Evolutionary conservation across 139 green algal genomes (phyloP), one percentile per base, ranked within the genome.

Genomic region (Tetradesmus lagerheimii): DNA sequence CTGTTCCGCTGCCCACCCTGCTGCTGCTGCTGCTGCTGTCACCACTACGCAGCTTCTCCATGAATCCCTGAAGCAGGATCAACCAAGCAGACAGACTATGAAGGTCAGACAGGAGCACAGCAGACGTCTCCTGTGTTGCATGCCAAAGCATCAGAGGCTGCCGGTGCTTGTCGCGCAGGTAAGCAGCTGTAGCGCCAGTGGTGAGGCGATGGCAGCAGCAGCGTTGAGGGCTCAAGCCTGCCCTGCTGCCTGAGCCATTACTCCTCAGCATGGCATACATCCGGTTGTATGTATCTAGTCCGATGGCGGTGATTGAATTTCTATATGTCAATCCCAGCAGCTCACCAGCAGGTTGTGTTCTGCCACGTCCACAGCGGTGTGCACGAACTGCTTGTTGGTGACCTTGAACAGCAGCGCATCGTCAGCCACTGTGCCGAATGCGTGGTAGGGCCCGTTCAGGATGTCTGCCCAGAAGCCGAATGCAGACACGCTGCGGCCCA

Each of bases 391-490:
- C 92, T 95, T 96, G 92, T 97, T 97, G 57, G 90, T 77, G 5
- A 92, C 45, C 38, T 91, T 88, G 80, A 95, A 95, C 38, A 96
- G 81, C 15, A 4, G 77, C 1, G 80, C 15, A 64, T 93, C 91
- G 37, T 90, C 89, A n/a, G 67, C 81, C 4, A 90, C 45, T 5
- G 88, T 94, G 62, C 95, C 95, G 87, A 97, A 97, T 43, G 74
- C 89, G 83, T 95, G 92, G 85, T 95, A 97, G 38, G 95, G 95
- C 25, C 90, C 78, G 85, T 96, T 96, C 15, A 95, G 89, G n/a
- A 95, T 90, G 90, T 97, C 95, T 12, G 91, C 93, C 95, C 95
- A 97, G 86, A 93, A 96, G 80, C 95, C 94, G 80, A 88, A 94
- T 0, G 95, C 95, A 57, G 89, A 81, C n/a, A 97, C 95, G 38